Base-by-base conservation (phyloP, 1,284 basidiomycete species). In the Trichosporon sp. region DNA sequence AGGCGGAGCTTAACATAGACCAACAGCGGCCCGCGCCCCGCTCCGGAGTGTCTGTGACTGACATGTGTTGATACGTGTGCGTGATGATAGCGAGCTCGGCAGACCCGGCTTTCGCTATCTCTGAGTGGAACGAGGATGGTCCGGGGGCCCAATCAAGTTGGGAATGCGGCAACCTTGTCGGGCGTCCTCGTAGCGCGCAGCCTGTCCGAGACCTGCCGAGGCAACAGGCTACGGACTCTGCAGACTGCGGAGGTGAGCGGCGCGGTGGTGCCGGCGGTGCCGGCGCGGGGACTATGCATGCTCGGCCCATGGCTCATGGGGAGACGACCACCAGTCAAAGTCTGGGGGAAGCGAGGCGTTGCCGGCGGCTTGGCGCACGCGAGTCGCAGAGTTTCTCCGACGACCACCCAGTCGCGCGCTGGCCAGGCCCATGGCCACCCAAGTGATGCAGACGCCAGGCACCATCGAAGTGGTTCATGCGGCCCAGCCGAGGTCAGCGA, bases 341-440 rank as follows among this genome's bases (percentile, higher is more conserved):
- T 40, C 38, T 10, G 12, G 38, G 38, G 12, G 10, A 40, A 46
- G 43, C 16, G 43, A 46, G 38, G 38, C 40, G 40, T 43, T 51
- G 48, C 48, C 48, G 48, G 48, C 48, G 48, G 48, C 48, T 51
- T 51, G 48, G 48, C 48, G 48, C 48, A 51, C 48, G 48, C 48
- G 48, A 51, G 48, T n/a, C 8, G 48, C n/a, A 51, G 48, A 51
- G 48, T 51, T 51, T 51, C 48, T 51, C 48, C 48, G 48, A 21
- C 48, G 6, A 19, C 16, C n/a, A 8, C 4, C 48, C 48, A n/a
- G 6, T 3, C 48, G 7, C 14, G n/a, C 48, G 4, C 48, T 51
- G 48, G 14, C 48, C 48, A 51, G 40, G 40, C 40, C 43, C 43
- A 46, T 46, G 43, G 43, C 43, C 43, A n/a, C 43, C 3, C 43